Percentiles rank a stretch among this genome's conserved stretches.
These are phyloP conservation scores for Aspergillus pseudoglaucus DNA, from an alignment of 2,329 filamentous ascomycete species.

Conservation along the genomic window DNA sequence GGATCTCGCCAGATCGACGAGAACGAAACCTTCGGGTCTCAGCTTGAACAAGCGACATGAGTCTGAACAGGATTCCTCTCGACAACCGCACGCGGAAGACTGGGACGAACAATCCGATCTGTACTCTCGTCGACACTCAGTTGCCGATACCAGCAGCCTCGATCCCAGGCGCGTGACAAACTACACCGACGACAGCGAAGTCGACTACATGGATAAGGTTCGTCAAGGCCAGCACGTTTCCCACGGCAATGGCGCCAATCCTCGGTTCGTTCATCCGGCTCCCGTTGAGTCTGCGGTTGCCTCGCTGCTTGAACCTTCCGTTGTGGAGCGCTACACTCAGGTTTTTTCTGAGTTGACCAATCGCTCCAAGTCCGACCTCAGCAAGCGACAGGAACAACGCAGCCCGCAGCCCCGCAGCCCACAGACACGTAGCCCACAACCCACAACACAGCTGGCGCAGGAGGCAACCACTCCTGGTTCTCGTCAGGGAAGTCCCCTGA, in stretches of 20 bases:
- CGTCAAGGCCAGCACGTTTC: conserved; percentile 64
- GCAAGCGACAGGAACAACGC: conserved; percentile 30
- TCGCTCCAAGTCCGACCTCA: conserved; percentile 39
- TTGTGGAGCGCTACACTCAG: conserved; percentile 57
- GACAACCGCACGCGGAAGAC: conserved; percentile 12
- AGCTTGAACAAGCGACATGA: conserved; percentile 41
- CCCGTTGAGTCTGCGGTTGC: conserved; percentile 86
- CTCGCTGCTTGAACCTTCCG: conserved; percentile 78
- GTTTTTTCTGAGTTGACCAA: conserved; percentile 28
- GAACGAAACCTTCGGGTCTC: conserved; percentile 48
- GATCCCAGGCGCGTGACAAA: conserved; percentile 47
- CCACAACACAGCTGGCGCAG: not conserved
- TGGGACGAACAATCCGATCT: conserved; percentile 23
- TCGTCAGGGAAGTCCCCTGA: conserved; percentile 40
- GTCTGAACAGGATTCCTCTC: conserved; percentile 24
- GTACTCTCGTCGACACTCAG: conserved; percentile 51
- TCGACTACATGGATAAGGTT: conserved; percentile 51
- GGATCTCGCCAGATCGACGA: conserved; percentile 49
- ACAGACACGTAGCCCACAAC: conserved; percentile 19
- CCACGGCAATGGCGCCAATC: conserved; percentile 63
- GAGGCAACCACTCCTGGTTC: conserved; percentile 13
- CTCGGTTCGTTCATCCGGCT: conserved; percentile 65
- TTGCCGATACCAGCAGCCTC: conserved; percentile 43
- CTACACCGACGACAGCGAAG: conserved; percentile 52
- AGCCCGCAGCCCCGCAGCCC: conserved; percentile 12